Base-by-base conservation (phyloP, 441 rosid species). In the Breynia disticha region DNA sequence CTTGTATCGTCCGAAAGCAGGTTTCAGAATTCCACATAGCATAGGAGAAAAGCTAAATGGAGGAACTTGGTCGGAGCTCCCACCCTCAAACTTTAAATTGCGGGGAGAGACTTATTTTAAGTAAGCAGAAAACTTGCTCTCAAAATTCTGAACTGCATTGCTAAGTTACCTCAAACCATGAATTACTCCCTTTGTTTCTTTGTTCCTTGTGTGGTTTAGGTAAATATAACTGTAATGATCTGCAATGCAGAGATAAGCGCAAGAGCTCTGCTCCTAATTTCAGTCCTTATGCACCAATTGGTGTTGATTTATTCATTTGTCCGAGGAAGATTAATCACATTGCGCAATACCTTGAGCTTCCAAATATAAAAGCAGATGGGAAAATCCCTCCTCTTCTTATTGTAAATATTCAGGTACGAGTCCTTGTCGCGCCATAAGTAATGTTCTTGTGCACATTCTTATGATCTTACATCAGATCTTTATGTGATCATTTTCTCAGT, bases 341-440 rank as follows among this genome's bases (percentile, higher is more conserved):
- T 19, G 94, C 90, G 0, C 90, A 83, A 61, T 82, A 79, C 65
- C 78, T 91, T 10, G 96, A 87, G 63, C 94, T 87, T 75, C 96
- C 96, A 32, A 70, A 76, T 54, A 54, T 80, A 39, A 82, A 78
- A 65, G 60, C 72, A 1, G 79, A 80, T 16, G 82, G 77, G 43
- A 83, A 72, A 66, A 63, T 82, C 55, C 98, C 90, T 58, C 71
- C 90, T 49, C 86, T 91, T 72, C 76, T 86, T 35, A 61, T 91
- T 69, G 90, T 91, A 67, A 91, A 91, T 73, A 87, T 91, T 55
- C 96, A 86, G 87, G 96, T 86, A 70, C 24, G 19, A 11, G 11
- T 52, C 44, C 44, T 41, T 9, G 12, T 3, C 43, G 2, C 10
- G 1, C 9, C 4, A 32, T 2, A 4, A 51, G 15, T 20, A 46